Evolutionary conservation across 345 rosid species (phyloP).

Genomic region (Linum tenue): DNA sequence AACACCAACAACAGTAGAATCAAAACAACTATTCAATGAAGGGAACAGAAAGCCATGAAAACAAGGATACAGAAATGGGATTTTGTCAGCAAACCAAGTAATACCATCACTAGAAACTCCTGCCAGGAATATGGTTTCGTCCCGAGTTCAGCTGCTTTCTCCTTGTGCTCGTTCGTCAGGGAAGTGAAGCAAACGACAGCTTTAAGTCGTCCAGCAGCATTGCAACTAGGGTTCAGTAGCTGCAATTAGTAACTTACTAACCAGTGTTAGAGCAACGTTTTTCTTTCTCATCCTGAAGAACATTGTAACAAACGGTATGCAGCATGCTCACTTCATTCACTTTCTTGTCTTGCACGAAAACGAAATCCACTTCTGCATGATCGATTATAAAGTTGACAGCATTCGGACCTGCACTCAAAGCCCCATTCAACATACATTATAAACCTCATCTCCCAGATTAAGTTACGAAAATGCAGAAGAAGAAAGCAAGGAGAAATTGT

Average conservation of each 20-base stretch:
- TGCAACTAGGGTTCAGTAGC: constrained; percentile 52
- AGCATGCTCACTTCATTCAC: constrained; percentile 44
- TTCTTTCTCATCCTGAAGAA: neutral
- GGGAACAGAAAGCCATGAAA: neutral
- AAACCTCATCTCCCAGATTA: neutral
- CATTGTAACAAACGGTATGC: too few relatives aligned
- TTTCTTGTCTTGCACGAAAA: constrained; percentile 77
- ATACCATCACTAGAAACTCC: constrained; percentile 65
- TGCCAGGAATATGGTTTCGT: constrained; percentile 59
- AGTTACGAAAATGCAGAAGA: too few relatives aligned
- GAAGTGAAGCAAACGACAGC: constrained; percentile 72
- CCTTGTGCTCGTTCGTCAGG: constrained; percentile 46
- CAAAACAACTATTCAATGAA: neutral
- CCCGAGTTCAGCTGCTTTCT: constrained; percentile 38
- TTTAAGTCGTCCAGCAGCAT: constrained; percentile 51
- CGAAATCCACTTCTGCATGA: constrained; percentile 77
- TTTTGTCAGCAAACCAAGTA: constrained; percentile 14
- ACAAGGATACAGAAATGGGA: neutral
- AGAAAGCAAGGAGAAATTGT: neutral
- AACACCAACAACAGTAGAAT: neutral
- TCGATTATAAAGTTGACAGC: constrained; percentile 79
- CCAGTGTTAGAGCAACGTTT: neutral
- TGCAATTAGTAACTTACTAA: constrained; percentile 23
- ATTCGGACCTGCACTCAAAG: constrained; percentile 47
- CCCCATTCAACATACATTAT: neutral